Percentiles rank a stretch among this genome's conserved stretches.
These are phyloP conservation scores for Blastomyces gilchristii DNA, from an alignment of 2,329 filamentous ascomycete species.

Conservation along the genomic window DNA sequence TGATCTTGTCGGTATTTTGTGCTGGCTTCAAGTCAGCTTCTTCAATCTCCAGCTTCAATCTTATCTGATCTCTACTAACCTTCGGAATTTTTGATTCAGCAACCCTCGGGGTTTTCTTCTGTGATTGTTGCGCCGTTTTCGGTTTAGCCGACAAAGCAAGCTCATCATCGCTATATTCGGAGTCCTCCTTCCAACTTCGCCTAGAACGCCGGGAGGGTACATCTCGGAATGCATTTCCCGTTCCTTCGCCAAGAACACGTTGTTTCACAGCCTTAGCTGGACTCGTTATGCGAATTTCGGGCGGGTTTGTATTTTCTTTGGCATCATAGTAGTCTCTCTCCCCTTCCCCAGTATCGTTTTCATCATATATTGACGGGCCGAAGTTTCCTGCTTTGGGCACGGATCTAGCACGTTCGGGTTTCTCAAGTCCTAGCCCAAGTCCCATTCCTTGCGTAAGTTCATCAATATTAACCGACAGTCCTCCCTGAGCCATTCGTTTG, in stretches of 20 bases:
- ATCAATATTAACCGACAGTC: slow-evolving; percentile 34
- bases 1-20: slow-evolving; percentile 15
- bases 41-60: neutral
- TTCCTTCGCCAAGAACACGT: slow-evolving; percentile 5
- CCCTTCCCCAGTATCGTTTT: slow-evolving; percentile 19
- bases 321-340: slow-evolving; percentile 13
- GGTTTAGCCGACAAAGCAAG: slow-evolving; percentile 28
- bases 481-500: slow-evolving; percentile 53
- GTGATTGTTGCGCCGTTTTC: slow-evolving; percentile 23
- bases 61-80: slow-evolving; percentile 18
- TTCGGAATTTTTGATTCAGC: slow-evolving; percentile 22
- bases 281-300: neutral
- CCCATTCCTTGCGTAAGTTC: slow-evolving; percentile 35
- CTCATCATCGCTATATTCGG: slow-evolving; percentile 24
- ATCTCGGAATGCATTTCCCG: slow-evolving; percentile 8
- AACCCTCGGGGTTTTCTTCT: slow-evolving; percentile 21
- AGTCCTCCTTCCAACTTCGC: slow-evolving; percentile 3
- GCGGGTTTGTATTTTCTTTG: slow-evolving; percentile 13
- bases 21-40: slow-evolving; percentile 8
- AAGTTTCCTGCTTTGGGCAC: slow-evolving; percentile 13
- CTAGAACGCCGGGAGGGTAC: neutral
- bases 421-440: slow-evolving; percentile 30
- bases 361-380: slow-evolving; percentile 15
- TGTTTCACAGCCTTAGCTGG: slow-evolving; percentile 4
- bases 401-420: slow-evolving; percentile 15